These are phyloP conservation scores for Rhododendron molle DNA, from an alignment of 148 eudicot species.

Conservation along the genomic window DNA sequence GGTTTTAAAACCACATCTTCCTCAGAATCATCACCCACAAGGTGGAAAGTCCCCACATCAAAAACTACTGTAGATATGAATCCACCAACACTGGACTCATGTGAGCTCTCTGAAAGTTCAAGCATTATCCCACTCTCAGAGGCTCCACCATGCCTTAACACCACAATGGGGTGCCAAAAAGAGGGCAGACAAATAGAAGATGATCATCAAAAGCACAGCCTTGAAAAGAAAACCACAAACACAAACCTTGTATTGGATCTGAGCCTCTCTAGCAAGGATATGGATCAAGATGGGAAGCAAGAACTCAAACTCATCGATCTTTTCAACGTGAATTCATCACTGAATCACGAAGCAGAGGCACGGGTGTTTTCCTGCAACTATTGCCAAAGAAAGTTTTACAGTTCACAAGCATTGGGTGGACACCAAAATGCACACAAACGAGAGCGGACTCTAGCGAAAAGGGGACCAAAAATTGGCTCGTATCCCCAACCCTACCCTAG, in stretches of 20 bases:
- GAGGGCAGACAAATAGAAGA: slow-evolving; percentile 6
- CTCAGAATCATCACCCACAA: slow-evolving; percentile 4
- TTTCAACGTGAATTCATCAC: slow-evolving; percentile 8
- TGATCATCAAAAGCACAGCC: not conserved
- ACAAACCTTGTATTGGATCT: slow-evolving; percentile 44
- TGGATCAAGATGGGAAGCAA: slow-evolving; percentile 15
- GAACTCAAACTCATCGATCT: slow-evolving; percentile 32
- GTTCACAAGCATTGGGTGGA: slow-evolving; percentile 95
- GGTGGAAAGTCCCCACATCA: slow-evolving; percentile 12
- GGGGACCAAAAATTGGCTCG: slow-evolving; percentile 19
- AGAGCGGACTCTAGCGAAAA: slow-evolving; percentile 56
- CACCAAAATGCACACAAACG: slow-evolving; percentile 93
- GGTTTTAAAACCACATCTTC: slow-evolving; percentile 10
- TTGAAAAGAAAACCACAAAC: not conserved
- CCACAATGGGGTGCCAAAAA: slow-evolving; percentile 17
- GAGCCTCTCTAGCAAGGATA: slow-evolving; percentile 38
- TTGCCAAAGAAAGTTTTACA: slow-evolving; percentile 77
- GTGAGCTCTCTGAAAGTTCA: slow-evolving; percentile 22
- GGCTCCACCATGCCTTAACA: slow-evolving; percentile 7
- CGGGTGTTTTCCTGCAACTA: slow-evolving; percentile 78
- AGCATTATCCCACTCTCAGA: slow-evolving; percentile 14
- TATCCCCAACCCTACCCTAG: slow-evolving; percentile 19
- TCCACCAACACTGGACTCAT: slow-evolving; percentile 8
- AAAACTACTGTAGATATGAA: slow-evolving; percentile 5
- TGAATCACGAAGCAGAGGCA: slow-evolving; percentile 38